Base-by-base conservation (phyloP, 176 grass and related monocot species). In the Hyparrhenia diplandra region DNA sequence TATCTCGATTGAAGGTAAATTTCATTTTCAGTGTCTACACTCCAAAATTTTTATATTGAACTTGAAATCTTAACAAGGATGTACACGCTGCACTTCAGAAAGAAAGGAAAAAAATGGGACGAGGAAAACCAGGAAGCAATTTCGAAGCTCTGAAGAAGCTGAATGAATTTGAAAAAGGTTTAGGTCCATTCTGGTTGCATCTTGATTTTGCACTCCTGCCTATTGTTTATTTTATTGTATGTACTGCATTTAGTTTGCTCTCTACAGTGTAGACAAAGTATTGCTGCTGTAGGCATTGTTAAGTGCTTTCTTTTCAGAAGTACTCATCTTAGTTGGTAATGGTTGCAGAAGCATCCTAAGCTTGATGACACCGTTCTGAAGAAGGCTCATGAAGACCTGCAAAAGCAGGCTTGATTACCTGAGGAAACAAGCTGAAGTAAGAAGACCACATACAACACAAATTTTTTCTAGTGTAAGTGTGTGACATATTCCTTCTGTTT, bases 141-240 rank as follows among this genome's bases (percentile, higher is more conserved):
- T 85, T 93, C n/a, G n/a, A 86, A 77, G 88, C 90, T 84, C 77
- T 98, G 67, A 95, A 85, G 63, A 80, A 95, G 43, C 79, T 98
- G 64, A 98, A 93, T 89, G 92, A 98, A 70, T 98, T 95, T 89
- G 95, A 98, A 86, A n/a, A 98, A 98, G 95, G 95, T 92, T 74
- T 83, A 64, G 5, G 31, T 69, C 31, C 16, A 79, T 43, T 59
- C 16, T 34, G n/a, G 12, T 30, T 69, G 3, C 45, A 77, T 23
- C 62, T 65, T 73, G 64, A 64, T 71, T 85, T 27, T 81, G 25
- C 54, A 37, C 49, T 73, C 64, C 54, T 55, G 20, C 39, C 3
- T 2, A 18, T 46, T n/a, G n/a, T n/a, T n/a, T 59, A 18, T 71
- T 43, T 64, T 64, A 52, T 77, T 72, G 39, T 64, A 45, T 85